phyloP scores from a whole-genome alignment of 148 eudicot genomes.

The Oxyria digyna region DNA sequence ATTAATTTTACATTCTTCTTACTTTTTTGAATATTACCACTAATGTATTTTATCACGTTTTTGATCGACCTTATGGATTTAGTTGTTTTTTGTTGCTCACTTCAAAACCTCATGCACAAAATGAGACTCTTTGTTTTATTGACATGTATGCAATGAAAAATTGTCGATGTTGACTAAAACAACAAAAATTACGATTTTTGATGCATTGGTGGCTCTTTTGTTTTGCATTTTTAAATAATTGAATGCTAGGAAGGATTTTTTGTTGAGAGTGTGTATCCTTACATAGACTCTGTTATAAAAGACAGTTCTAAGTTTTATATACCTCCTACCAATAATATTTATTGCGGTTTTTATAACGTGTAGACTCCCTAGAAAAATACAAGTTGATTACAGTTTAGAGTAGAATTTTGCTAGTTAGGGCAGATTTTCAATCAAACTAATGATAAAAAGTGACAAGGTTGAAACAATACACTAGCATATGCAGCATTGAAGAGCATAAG shows the following conservation, averaged over 20 bases:
- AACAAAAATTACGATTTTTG: constrained; percentile 84
- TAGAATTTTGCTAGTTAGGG: too few species aligned
- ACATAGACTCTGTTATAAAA: not conserved
- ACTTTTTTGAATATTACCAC: not conserved
- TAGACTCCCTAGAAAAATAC: not conserved
- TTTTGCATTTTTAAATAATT: not conserved
- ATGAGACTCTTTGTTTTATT: not conserved
- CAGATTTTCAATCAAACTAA: too few species aligned
- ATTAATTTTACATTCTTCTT: not conserved
- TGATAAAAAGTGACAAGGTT: not conserved
- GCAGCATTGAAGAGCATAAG: too few species aligned
- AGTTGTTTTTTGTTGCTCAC: not conserved
- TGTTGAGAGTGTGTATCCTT: not conserved
- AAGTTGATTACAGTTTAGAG: too few species aligned
- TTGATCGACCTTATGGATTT: not conserved
- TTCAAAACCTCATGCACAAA: not conserved
- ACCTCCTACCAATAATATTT: not conserved
- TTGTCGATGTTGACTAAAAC: constrained; percentile 86
- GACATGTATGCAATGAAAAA: constrained; percentile 41
- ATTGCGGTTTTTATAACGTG: not conserved
- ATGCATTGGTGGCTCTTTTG: constrained; percentile 64
- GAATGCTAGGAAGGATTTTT: not conserved
- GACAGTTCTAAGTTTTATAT: not conserved
- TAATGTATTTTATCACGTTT: not conserved
- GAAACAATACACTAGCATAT: too few species aligned